Conservation (phyloP, 345 rosid genomes). For the Moricandia arvensis region DNA sequence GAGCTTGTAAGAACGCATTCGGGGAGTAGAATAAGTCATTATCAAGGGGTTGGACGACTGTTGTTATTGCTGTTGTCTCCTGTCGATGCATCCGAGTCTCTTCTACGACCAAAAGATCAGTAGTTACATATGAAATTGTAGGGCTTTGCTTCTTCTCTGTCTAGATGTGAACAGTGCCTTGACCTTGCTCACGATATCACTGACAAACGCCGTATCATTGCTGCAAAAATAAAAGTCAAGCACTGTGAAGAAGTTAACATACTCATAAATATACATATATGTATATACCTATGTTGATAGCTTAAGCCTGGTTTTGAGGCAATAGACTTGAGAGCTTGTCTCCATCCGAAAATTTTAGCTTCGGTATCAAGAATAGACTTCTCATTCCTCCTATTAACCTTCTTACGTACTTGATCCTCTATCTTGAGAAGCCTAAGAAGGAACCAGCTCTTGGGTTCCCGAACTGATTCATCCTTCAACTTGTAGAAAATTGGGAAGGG, state of each 20-base stretch:
- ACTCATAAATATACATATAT: background rate
- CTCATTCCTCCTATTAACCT: background rate
- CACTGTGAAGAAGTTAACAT: no score
- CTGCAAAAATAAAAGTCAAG: no score
- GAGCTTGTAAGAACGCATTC: background rate
- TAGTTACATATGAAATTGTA: no score
- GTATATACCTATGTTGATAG: background rate
- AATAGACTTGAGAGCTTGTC: slow-evolving; percentile 16
- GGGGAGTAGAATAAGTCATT: no score
- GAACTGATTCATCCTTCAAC: background rate
- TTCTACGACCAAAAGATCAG: no score
- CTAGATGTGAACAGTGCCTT: no score
- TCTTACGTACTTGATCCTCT: background rate
- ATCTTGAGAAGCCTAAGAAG: slow-evolving; percentile 1
- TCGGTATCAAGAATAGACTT: slow-evolving; percentile 5
- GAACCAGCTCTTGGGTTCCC: background rate
- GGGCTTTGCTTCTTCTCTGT: no score
- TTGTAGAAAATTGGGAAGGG: slow-evolving; percentile 10
- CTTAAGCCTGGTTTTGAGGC: background rate
- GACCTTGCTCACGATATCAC: no score
- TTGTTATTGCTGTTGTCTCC: background rate
- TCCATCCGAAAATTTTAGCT: slow-evolving; percentile 20
- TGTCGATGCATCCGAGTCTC: no score
- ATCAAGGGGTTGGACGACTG: no score
- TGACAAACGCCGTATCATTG: no score